Evolutionary conservation across 208 protist species (phyloP).

Genomic region (Trypanosoma brucei): DNA sequence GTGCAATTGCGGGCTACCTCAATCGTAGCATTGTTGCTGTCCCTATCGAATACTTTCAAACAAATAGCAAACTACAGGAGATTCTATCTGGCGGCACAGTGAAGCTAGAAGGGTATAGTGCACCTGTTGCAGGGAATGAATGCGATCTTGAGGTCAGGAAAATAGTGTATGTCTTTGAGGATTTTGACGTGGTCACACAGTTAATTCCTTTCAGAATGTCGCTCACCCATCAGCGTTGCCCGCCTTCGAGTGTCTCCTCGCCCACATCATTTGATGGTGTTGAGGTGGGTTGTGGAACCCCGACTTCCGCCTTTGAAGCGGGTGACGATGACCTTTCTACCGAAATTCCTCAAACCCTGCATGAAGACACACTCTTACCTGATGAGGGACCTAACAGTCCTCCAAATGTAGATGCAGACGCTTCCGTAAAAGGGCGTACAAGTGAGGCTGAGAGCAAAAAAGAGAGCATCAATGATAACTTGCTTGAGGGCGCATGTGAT

Average conservation of each 20-base stretch:
- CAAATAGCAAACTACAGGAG: constrained; percentile 50
- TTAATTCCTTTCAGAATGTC: constrained; percentile 14
- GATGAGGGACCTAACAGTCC: too few species aligned
- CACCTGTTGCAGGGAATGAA: neutral
- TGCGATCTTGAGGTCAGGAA: constrained; percentile 31
- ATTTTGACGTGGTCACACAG: constrained; percentile 64
- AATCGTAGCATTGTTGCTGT: constrained; percentile 70
- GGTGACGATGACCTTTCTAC: too few species aligned
- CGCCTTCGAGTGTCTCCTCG: neutral
- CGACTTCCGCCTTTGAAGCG: too few species aligned
- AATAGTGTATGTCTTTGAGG: constrained; percentile 80
- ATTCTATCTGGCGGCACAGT: constrained; percentile 24
- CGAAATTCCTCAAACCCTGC: too few species aligned
- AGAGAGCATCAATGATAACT: too few species aligned
- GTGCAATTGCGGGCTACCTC: constrained; percentile 73
- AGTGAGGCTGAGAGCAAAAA: too few species aligned
- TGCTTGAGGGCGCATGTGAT: too few species aligned
- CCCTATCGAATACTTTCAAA: constrained; percentile 61
- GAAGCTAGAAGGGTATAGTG: constrained; percentile 1
- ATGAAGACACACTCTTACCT: too few species aligned
- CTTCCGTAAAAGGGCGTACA: too few species aligned
- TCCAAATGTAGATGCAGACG: too few species aligned
- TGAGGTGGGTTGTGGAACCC: neutral
- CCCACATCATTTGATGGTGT: neutral
- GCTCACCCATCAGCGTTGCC: neutral